Conservation (phyloP, 2,329 filamentous ascomycete genomes). For the Acarospora socialis region DNA sequence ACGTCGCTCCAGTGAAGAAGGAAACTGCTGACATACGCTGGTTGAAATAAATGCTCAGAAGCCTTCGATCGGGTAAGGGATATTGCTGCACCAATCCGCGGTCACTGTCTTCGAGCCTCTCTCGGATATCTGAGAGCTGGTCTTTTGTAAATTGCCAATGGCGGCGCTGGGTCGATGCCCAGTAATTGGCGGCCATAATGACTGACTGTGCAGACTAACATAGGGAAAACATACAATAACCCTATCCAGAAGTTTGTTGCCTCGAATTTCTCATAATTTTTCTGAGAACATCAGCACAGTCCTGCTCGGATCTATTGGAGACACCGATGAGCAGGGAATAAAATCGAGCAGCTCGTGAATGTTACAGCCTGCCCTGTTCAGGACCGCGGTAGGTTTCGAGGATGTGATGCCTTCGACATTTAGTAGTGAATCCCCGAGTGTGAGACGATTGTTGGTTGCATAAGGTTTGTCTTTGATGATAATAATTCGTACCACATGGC, state of each 20-base stretch:
- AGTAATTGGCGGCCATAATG: conserved; percentile 85
- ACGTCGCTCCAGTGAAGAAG: no score
- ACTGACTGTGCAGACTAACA: neutral
- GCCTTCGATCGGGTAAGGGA: conserved; percentile 64
- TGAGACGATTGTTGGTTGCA: no score
- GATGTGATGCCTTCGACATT: no score
- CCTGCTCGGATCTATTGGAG: no score
- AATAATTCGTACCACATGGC: no score
- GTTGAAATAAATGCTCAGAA: conserved; percentile 84
- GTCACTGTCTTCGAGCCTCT: conserved; percentile 57
- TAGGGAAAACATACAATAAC: neutral
- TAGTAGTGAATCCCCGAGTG: no score
- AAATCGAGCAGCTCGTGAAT: no score
- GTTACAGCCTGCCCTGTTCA: no score
- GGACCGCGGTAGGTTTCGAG: no score
- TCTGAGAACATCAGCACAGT: no score
- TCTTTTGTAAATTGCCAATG: conserved; percentile 85
- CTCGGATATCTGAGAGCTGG: conserved; percentile 59
- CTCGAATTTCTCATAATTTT: neutral
- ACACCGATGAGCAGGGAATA: no score
- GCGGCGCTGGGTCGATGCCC: conserved; percentile 81
- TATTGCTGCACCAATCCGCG: conserved; percentile 61
- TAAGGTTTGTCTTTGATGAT: no score
- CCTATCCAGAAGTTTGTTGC: neutral
- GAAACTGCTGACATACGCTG: conserved; percentile 56